Evolutionary conservation across 108 stramenopile genomes (phyloP).

Genomic region (Cylindrotheca closterium): DNA sequence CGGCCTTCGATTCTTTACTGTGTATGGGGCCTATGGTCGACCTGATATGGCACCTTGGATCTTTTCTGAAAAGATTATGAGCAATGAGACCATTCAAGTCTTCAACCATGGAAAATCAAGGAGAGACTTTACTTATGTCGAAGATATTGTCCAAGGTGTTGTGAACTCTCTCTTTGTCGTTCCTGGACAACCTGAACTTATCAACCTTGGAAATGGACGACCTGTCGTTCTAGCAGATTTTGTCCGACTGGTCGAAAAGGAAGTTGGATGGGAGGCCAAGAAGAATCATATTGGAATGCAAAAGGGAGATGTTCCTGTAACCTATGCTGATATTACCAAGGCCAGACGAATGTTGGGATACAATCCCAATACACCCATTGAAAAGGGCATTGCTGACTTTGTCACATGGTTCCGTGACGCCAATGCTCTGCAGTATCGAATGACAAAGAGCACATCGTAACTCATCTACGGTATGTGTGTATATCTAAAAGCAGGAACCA

Average conservation of each 20-base stretch:
- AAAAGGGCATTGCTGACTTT: conserved; percentile 72
- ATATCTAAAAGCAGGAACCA: no score
- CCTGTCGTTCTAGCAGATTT: conserved; percentile 83
- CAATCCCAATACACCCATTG: conserved; percentile 63
- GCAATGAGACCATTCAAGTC: conserved; percentile 87
- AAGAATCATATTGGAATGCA: conserved; percentile 77
- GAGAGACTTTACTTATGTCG: conserved; percentile 91
- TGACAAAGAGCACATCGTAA: no score
- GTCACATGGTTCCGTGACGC: conserved; percentile 62
- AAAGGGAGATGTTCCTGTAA: conserved; percentile 86
- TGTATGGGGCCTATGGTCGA: conserved; percentile 36
- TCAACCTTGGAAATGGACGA: conserved; percentile 93
- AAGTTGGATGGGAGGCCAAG: conserved; percentile 64
- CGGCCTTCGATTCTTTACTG: conserved; percentile 38
- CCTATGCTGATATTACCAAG: conserved; percentile 81
- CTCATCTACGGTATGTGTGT: not conserved
- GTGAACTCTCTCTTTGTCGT: conserved; percentile 80
- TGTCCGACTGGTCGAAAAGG: conserved; percentile 73
- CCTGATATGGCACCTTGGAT: conserved; percentile 98
- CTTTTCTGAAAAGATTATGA: conserved; percentile 91
- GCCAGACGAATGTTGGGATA: conserved; percentile 71
- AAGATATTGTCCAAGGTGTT: conserved; percentile 90
- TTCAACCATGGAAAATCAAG: conserved; percentile 91
- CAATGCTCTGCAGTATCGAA: conserved; percentile 23
- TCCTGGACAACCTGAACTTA: conserved; percentile 31